These are phyloP conservation scores for Leccinum boreale DNA, from an alignment of 768 basidiomycete species.

Conservation along the genomic window DNA sequence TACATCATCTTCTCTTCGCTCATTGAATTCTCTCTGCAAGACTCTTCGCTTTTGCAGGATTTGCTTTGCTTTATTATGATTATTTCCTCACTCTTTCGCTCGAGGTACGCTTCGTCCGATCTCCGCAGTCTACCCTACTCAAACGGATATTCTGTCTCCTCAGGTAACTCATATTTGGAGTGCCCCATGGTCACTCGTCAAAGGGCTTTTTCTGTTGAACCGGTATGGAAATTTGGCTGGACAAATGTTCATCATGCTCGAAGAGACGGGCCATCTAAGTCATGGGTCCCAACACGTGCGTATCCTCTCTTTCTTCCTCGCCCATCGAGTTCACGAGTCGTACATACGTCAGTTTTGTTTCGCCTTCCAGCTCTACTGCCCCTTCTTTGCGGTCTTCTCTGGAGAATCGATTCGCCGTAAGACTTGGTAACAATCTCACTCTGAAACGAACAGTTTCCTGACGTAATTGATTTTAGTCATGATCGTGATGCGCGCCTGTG, in stretches of 20 bases:
- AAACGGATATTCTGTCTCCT: background rate
- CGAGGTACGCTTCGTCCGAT: slow-evolving; percentile 17
- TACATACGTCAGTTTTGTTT: slow-evolving; percentile 14
- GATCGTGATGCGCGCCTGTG: slow-evolving; percentile 24
- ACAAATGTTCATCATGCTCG: slow-evolving; percentile 19
- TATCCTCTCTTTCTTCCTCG: background rate
- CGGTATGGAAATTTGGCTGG: slow-evolving; percentile 19
- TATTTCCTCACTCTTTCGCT: slow-evolving; percentile 25
- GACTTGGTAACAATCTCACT: background rate
- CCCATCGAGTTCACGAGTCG: background rate
- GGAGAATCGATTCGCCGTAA: slow-evolving; percentile 24
- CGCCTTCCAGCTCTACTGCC: background rate
- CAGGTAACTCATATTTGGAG: slow-evolving; percentile 20
- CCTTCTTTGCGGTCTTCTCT: slow-evolving; percentile 6
- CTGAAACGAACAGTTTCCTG: background rate
- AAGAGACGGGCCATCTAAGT: slow-evolving; percentile 21
- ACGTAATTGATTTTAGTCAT: slow-evolving; percentile 12
- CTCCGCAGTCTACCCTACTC: background rate
- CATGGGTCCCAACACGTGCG: slow-evolving; percentile 14
- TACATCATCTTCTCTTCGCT: background rate
- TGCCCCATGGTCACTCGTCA: slow-evolving; percentile 11
- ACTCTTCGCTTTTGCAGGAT: slow-evolving; percentile 13
- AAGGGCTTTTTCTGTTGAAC: slow-evolving; percentile 11
- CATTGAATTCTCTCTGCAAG: slow-evolving; percentile 1
- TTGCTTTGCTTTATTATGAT: slow-evolving; percentile 24